Base-by-base conservation (phyloP, 2,329 filamentous ascomycete species). In the Ilyonectria sp. region DNA sequence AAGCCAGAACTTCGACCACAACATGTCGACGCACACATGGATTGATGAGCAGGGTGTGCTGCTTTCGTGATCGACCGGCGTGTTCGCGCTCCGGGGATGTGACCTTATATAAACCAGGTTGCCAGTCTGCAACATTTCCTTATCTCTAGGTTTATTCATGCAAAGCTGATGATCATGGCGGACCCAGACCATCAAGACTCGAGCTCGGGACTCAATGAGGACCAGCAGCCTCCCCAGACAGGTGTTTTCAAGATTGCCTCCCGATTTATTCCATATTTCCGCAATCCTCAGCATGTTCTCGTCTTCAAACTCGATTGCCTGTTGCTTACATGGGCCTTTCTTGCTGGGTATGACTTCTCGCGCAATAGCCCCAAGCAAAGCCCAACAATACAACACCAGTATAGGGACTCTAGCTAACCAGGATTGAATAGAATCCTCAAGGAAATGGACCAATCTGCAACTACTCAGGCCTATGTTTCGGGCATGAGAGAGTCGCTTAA, bases 361-460 rank as follows among this genome's bases (percentile, higher is more conserved):
- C 43, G 8, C 19, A 23, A n/a, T 17, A 46, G 21, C 44, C 26
- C 26, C 26, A 26, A 26, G 6, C 26, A 26, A 26, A 26, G 26
- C 26, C 4, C 44, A 46, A 19, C 49, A 3, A 15, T 11, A 40
- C 37, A 56, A 8, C 10, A 17, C 21, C 5, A 10, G 26, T 6
- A 9, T 10, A 10, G 5, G 21, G 15, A 40, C 4, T 19, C 17
- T 46, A 1, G 15, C 63, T 60, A 53, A 65, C 43, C 17, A 10
- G 15, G 1, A 6, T 6, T 13, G 29, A 11, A 17, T 2, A 65
- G 57, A 2, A 69, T 81, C 13, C 71, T 80, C 69, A 81, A 81
- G 46, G 79, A 81, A 52, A 79, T 81, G 78, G 79, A 81, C 44
- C 79, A 81, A 63, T 78, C 77, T 2, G 78, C 79, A 1, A 80